Percentiles rank a stretch among this genome's conserved stretches.
Evolutionary conservation across 306 rosid genomes (phyloP).

Genomic region (Vicia faba): DNA sequence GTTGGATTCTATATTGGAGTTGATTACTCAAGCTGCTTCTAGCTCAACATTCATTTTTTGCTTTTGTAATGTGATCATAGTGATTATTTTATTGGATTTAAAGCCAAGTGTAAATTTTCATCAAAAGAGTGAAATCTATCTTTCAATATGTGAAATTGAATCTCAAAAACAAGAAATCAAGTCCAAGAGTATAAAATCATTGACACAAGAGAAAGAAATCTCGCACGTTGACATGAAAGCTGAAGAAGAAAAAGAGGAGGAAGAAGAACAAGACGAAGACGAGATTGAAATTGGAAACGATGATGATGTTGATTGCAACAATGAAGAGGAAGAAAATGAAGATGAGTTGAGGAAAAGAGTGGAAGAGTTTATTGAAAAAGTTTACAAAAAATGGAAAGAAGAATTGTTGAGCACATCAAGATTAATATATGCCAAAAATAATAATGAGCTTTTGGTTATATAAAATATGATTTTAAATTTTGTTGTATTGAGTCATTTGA

Average conservation of each 20-base stretch:
- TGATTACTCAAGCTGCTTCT: constrained; percentile 65
- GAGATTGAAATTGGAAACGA: constrained; percentile 10
- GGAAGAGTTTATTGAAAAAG: constrained; percentile 75
- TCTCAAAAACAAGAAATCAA: constrained; percentile 34
- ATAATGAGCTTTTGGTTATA: constrained; percentile 1
- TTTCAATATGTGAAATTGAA: constrained; percentile 24
- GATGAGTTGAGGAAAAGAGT: constrained; percentile 66
- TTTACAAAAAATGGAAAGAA: constrained; percentile 65
- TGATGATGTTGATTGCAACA: constrained; percentile 22
- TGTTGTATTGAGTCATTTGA: constrained; percentile 32
- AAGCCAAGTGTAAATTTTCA: constrained; percentile 48
- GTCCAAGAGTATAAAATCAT: neutral
- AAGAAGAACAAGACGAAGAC: constrained; percentile 22
- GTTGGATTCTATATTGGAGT: constrained; percentile 57
- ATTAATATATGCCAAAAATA: constrained; percentile 20
- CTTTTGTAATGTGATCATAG: constrained; percentile 73
- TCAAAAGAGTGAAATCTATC: constrained; percentile 45
- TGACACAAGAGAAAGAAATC: constrained; percentile 30
- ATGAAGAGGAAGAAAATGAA: constrained; percentile 31
- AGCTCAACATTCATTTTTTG: constrained; percentile 67
- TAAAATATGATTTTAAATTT: constrained; percentile 28
- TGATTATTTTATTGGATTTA: constrained; percentile 57
- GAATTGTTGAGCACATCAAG: constrained; percentile 47
- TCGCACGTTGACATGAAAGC: constrained; percentile 13
- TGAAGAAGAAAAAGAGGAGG: neutral